These are phyloP conservation scores for Pluteus cervinus DNA, from an alignment of 768 basidiomycete species.

Conservation along the genomic window DNA sequence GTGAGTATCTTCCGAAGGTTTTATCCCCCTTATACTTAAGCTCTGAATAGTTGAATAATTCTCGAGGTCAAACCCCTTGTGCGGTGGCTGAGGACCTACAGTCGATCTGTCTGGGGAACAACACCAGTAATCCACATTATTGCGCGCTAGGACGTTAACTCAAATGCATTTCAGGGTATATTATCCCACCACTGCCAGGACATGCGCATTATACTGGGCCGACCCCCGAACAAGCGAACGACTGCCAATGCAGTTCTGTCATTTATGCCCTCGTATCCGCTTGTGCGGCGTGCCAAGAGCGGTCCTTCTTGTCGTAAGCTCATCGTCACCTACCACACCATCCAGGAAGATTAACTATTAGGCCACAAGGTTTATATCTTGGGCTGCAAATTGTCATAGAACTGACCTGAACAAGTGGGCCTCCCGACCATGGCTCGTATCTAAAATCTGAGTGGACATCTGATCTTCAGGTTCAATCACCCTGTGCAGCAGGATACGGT, in stretches of 20 bases:
- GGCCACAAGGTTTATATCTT: too few species aligned
- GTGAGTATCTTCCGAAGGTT: conserved; percentile 9
- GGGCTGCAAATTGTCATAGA: conserved; percentile 9
- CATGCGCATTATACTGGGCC: conserved; percentile 33
- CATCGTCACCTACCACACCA: not conserved
- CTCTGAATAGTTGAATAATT: conserved; percentile 30
- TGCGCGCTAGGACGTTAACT: too few species aligned
- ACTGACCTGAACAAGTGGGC: conserved; percentile 5
- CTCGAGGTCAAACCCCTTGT: conserved; percentile 35
- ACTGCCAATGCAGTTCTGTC: conserved; percentile 46
- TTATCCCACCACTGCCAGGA: conserved; percentile 18
- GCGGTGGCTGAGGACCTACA: conserved; percentile 33
- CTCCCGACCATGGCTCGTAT: not conserved
- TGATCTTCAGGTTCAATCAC: too few species aligned
- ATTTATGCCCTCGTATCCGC: conserved; percentile 47
- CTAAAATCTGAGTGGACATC: too few species aligned
- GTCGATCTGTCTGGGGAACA: too few species aligned
- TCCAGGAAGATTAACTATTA: too few species aligned
- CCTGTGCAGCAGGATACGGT: not conserved
- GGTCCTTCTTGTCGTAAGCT: conserved; percentile 25
- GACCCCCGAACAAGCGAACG: conserved; percentile 21
- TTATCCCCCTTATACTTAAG: not conserved
- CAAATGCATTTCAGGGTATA: too few species aligned
- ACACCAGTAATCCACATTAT: too few species aligned
- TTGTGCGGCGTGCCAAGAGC: conserved; percentile 44